Evolutionary conservation across 805 yeast species (phyloP).

Genomic region (Teunomyces aglyptinius): DNA sequence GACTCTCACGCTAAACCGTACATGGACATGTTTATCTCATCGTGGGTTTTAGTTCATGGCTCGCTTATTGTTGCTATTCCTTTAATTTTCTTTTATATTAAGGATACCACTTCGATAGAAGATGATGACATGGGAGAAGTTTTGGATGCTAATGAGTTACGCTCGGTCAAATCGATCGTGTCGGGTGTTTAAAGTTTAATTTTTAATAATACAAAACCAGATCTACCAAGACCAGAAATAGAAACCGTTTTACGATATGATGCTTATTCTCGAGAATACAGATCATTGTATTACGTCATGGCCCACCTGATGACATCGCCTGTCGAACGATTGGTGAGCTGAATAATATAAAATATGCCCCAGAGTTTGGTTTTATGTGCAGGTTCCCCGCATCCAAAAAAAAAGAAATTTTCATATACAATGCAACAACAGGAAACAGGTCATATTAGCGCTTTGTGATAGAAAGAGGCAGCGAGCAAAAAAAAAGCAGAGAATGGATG

Average conservation of each 20-base stretch:
- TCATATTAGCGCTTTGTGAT: no score
- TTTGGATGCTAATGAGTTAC: slow-evolving; percentile 11
- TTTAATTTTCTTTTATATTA: slow-evolving; percentile 41
- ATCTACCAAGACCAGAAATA: not conserved
- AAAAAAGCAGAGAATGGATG: no score
- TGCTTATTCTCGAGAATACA: not conserved
- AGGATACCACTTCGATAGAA: slow-evolving; percentile 41
- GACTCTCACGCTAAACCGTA: slow-evolving; percentile 43
- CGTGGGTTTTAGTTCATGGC: slow-evolving; percentile 48
- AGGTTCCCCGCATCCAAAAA: not conserved
- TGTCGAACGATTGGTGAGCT: not conserved
- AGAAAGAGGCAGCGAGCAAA: no score
- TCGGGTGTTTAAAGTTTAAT: not conserved
- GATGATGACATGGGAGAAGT: slow-evolving; percentile 22
- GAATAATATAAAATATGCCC: no score
- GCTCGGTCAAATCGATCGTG: not conserved
- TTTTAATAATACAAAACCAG: not conserved
- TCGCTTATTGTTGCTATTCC: slow-evolving; percentile 52
- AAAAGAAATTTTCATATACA: not conserved
- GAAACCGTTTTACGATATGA: not conserved
- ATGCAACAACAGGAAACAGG: no score
- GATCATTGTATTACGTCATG: not conserved
- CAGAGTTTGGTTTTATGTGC: not conserved
- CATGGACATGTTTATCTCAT: slow-evolving; percentile 43
- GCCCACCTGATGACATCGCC: not conserved